phyloP scores from a whole-genome alignment of 1,139 yeast genomes.

The Blastobotrys elegans region DNA sequence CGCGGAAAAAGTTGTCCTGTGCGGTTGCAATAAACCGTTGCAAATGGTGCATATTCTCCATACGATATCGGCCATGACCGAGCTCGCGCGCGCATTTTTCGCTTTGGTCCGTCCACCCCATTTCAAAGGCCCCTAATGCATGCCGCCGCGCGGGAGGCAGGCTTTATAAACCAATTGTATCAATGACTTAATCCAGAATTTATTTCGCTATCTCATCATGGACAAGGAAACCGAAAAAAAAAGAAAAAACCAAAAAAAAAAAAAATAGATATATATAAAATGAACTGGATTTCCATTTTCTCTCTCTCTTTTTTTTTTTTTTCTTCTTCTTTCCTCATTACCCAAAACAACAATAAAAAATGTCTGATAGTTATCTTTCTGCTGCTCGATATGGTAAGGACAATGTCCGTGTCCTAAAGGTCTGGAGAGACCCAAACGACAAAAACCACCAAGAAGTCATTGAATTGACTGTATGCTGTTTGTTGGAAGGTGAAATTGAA shows the following conservation, averaged over 20 bases:
- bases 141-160: too few relatives aligned
- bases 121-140: too few relatives aligned
- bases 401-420: conserved; percentile 86
- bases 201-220: neutral
- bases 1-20: neutral
- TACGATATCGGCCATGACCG: neutral
- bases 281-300: too few relatives aligned
- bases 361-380: conserved; percentile 16
- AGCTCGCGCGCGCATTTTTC: neutral
- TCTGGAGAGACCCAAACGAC: conserved; percentile 66
- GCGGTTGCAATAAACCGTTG: neutral
- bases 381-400: conserved; percentile 80
- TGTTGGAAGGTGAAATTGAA: conserved; percentile 74
- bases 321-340: neutral
- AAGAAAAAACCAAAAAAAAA: too few relatives aligned
- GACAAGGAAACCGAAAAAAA: too few relatives aligned
- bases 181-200: neutral
- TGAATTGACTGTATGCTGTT: conserved; percentile 74
- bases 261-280: too few relatives aligned
- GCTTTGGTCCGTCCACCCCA: neutral
- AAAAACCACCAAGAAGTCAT: conserved; percentile 71
- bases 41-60: neutral
- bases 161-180: too few relatives aligned
- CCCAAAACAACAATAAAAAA: neutral
- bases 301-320: neutral